Percentiles rank a stretch among this genome's conserved stretches.
Evolutionary conservation across 2,329 filamentous ascomycete species (phyloP).

Genomic region (Colletotrichum cuscutae): DNA sequence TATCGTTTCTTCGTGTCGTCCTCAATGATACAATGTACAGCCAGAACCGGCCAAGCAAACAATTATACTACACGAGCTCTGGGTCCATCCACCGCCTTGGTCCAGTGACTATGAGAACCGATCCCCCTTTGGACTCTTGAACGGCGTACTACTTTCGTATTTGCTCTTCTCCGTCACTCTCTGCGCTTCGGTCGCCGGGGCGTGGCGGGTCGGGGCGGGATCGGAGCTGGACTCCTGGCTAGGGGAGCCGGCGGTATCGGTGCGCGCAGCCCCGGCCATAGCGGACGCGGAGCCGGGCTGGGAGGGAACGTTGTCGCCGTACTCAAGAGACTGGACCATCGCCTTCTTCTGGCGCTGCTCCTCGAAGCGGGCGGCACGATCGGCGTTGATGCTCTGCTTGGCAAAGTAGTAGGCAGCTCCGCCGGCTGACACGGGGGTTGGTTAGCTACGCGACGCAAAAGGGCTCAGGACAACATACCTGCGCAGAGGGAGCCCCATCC

Average conservation of each 20-base stretch:
- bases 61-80: conserved; percentile 28
- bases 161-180: conserved; percentile 83
- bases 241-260: conserved; percentile 68
- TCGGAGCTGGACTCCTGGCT: conserved; percentile 80
- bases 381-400: conserved; percentile 92
- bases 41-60: conserved; percentile 1
- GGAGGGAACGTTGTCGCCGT: conserved; percentile 50
- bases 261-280: conserved; percentile 63
- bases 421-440: conserved; percentile 68
- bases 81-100: not conserved
- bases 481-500: conserved; percentile 92
- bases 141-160: conserved; percentile 85
- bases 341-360: conserved; percentile 74
- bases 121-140: conserved; percentile 84
- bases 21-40: conserved; percentile 26
- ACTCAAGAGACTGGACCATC: conserved; percentile 64
- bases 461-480: conserved; percentile 62
- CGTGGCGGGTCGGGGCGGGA: conserved; percentile 87
- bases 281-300: conserved; percentile 46
- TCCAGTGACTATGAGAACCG: conserved; percentile 70
- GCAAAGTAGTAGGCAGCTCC: conserved; percentile 95
- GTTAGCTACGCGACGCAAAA: conserved; percentile 10
- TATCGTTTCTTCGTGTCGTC: conserved; percentile 19
- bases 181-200: conserved; percentile 76
- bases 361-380: conserved; percentile 78